phyloP scores from a whole-genome alignment of 148 eudicot species.

The Selenicereus undatus region DNA sequence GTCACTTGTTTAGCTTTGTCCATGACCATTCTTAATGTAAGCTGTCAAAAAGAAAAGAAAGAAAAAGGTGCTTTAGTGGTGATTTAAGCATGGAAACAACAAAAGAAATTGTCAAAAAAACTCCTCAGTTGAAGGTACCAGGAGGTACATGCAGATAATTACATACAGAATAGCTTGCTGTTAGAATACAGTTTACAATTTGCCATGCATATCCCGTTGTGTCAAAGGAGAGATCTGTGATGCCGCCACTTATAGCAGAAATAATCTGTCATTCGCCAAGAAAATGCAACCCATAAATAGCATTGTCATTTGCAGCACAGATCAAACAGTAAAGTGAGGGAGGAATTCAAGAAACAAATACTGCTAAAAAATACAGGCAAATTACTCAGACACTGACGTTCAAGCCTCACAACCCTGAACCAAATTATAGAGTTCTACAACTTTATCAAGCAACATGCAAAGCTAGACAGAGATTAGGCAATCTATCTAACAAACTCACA shows the following conservation, averaged over 20 bases:
- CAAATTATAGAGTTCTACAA: too few species aligned
- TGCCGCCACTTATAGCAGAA: conserved; percentile 72
- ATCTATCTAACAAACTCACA: neutral
- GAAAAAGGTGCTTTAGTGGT: neutral
- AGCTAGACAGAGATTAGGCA: neutral
- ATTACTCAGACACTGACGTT: neutral
- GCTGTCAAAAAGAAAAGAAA: conserved; percentile 35
- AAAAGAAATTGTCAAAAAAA: neutral
- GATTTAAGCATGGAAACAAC: neutral
- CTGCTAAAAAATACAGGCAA: neutral
- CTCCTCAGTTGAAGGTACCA: neutral
- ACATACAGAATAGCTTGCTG: conserved; percentile 73
- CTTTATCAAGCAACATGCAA: too few species aligned
- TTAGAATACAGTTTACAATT: conserved; percentile 59
- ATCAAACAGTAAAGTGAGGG: neutral
- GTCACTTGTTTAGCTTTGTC: conserved; percentile 73
- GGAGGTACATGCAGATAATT: conserved; percentile 8
- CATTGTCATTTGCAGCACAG: neutral
- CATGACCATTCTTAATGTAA: conserved; percentile 72
- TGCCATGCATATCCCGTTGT: conserved; percentile 75
- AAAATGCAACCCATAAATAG: neutral
- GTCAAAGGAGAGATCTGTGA: conserved; percentile 71
- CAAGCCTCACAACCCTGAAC: too few species aligned
- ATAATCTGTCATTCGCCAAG: conserved; percentile 45
- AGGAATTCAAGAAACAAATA: neutral